A percentile compares a stretch with the other conserved stretches of the same genome.
These are phyloP conservation scores for Penicillium nucicola DNA, from an alignment of 495 filamentous ascomycete species.

Conservation along the genomic window DNA sequence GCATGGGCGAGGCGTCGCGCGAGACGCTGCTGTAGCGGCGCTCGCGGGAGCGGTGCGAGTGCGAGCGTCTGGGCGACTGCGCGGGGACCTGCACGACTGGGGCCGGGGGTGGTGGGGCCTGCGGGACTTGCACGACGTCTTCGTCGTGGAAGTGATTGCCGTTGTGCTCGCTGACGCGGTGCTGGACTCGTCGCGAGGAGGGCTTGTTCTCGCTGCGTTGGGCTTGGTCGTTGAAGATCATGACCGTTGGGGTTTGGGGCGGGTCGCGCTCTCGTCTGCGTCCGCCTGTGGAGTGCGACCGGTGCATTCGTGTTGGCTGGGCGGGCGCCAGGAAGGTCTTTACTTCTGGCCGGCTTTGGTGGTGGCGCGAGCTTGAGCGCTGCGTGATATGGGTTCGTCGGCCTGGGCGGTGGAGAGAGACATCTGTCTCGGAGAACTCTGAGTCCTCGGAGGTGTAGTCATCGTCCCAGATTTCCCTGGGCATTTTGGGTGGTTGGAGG, in stretches of 20 bases:
- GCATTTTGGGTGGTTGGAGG: slow-evolving; percentile 17
- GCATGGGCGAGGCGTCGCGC: slow-evolving; percentile 17
- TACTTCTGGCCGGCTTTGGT: slow-evolving; percentile 15
- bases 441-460: slow-evolving; percentile 23
- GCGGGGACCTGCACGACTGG: not conserved
- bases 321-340: slow-evolving; percentile 18
- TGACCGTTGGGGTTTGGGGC: slow-evolving; percentile 11
- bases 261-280: slow-evolving; percentile 24
- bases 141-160: slow-evolving; percentile 31
- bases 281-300: slow-evolving; percentile 41
- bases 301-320: slow-evolving; percentile 26
- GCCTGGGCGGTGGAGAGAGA: slow-evolving; percentile 28
- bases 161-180: slow-evolving; percentile 18
- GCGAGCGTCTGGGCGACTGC: not conserved
- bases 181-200: slow-evolving; percentile 17
- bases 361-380: slow-evolving; percentile 40
- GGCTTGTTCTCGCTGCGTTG: slow-evolving; percentile 15
- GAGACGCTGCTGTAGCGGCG: slow-evolving; percentile 17
- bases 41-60: slow-evolving; percentile 11
- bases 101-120: too few relatives aligned
- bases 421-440: slow-evolving; percentile 41
- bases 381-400: slow-evolving; percentile 22
- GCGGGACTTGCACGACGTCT: not conserved
- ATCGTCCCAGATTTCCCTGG: slow-evolving; percentile 16
- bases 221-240: slow-evolving; percentile 25